Base-by-base conservation (phyloP, 2,329 filamentous ascomycete genomes). In the Rhinocladiella similis region DNA sequence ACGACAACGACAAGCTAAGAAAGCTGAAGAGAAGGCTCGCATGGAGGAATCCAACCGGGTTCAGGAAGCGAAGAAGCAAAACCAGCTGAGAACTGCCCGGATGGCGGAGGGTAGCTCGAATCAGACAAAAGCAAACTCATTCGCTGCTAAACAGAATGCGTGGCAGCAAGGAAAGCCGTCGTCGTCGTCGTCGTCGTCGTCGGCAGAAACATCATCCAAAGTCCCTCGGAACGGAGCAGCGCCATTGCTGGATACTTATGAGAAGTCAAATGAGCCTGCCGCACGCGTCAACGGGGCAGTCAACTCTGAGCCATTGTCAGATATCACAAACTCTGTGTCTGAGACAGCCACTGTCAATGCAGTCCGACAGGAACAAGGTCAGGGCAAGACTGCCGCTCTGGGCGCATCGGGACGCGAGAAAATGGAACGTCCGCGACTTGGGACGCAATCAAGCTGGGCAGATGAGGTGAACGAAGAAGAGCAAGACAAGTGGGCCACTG, bases 1-100 rank as follows among this genome's bases (percentile, higher is more conserved):
- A 78, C 87, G 91, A 58, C 92, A 97, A 78, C 94, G 96, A 77
- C 84, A 87, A 65, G 85, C 88, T 78, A 97, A 96, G 84, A 86
- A 83, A 36, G 91, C 96, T 75, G 87, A 85, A 56, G 85, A 86
- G 67, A 94, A 90, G 80, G 78, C 80, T 27, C 80, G 83, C 55
- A 85, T 89, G 27, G 87, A 92, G 69, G 88, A 89, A 66, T 84
- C 88, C 1, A 92, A 97, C 76, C 83, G 86, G 69, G 81, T 89
- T 68, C 87, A 92, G 68, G 89, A 90, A 76, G 77, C 78, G 36
- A 80, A 89, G 59, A 79, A 90, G 67, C 91, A 97, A 77, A 87
- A 88, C 71, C 92, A 96, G 77, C 85, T 91, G 63, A 88, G 91
- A 61, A 81, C 83, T 58, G 91, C 91, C 54, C 86, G 93, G 63